Evolutionary conservation across 768 basidiomycete species (phyloP), one percentile per base, ranked within the genome.

Genomic region (Thelephora aurantiotincta): DNA sequence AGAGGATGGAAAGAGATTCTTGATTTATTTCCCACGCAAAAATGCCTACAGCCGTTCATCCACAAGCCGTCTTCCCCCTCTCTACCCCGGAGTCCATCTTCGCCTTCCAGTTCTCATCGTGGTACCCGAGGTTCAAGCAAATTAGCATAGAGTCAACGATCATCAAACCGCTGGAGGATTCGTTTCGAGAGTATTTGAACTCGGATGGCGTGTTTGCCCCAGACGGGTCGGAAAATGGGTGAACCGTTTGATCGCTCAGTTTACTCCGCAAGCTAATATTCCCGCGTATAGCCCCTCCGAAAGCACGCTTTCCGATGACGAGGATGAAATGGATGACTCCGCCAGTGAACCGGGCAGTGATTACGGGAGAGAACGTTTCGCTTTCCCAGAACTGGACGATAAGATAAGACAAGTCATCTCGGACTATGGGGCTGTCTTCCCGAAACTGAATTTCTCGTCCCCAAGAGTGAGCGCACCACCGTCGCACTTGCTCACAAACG

Each of bases 381-480:
- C 81, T 2, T 93, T 98, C 58, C 90, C 92, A 0, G 80, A 80
- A 42, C 66, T 96, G n/a, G 89, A 92, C 55, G 64, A 66, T 12
- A 67, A 67, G 48, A 93, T 97, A 51, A 66, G 86, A 44, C 60
- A 66, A 12, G 73, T 71, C 33, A 68, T 96, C n/a, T 55, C 65
- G 41, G 63, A 73, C 48, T 92, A 86, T 60, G 84, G 78, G 2
- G 82, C 82, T 5, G 82, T 94, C 23, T 98, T 98, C 60, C 92
- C 93, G 0, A 98, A 98, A 64, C 77, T 98, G 48, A 97, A 96
- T 58, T 96, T 93, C 66, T 88, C 91, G 5, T 82, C 88, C n/a
- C 93, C 93, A 12, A 84, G 82, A 68, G 92, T 85, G 50, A 49
- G 70, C 55, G 35, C 18, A 50, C 56, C 7, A 20, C 11, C 18